Base-by-base conservation (phyloP, 768 basidiomycete genomes). In the Termitomyces sp. region DNA sequence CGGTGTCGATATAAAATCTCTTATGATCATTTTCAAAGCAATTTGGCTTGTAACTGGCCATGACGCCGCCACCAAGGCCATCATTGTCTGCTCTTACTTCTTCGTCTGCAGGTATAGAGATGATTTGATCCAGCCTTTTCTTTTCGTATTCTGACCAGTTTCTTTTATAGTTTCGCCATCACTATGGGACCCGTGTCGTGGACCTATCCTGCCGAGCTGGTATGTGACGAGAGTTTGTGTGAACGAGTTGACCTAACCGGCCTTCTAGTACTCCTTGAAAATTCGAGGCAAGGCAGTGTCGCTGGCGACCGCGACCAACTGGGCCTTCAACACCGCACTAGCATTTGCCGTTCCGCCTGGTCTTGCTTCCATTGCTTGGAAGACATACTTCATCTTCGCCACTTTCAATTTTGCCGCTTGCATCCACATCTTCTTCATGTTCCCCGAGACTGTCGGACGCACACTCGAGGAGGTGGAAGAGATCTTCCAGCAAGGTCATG, bases 391-490 rank as follows among this genome's bases (percentile, higher is more conserved):
- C 73, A 85, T 91, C 71, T 90, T 91, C 69, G 88, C 86, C 9
- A 74, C 87, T 10, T 90, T 90, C 83, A 89, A 89, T 77, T 85
- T 88, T 61, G 84, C 86, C 1, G 86, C 85, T 1, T 86, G 81
- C 70, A 74, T 90, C 56, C 89, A 91, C 66, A 77, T 91, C 61
- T 76, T 87, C 68, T 91, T 92, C 81, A 87, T 87, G 81, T 92
- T 83, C 80, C 91, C 89, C 12, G 91, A 92, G 73, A 90, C 89
- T 3, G 85, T 85, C 14, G 85, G 85, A 4, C 80, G 88, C 0
- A 83, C 87, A 3, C 81, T 92, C 9, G 91, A 92, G 72, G 90
- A 92, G 72, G 81, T 92, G 46, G 91, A 92, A 69, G 89, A 86
- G 5, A 83, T 92, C 64, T 92, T 92, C 77, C 74, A 77, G 5